Base-by-base conservation (phyloP, 345 rosid species). In the Psidium guajava region DNA sequence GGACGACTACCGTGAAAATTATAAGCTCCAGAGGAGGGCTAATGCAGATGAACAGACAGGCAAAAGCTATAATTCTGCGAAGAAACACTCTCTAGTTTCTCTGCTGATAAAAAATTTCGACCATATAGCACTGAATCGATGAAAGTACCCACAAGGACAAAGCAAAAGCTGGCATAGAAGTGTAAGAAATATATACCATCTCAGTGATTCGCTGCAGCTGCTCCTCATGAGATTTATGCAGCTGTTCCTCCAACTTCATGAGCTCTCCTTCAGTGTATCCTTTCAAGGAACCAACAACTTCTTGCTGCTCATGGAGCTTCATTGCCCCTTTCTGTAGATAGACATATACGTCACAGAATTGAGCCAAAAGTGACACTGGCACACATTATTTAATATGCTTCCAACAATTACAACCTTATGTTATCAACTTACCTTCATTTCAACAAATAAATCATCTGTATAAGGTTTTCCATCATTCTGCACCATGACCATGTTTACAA, bases 391-490 rank as follows among this genome's bases (percentile, higher is more conserved):
- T 40, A 32, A 69, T 32, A 69, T 32, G 77, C 77, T 69, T 69
- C 77, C 77, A 18, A 69, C 47, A 69, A 16, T 64, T 36, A 25
- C 36, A 83, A 47, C 5, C 56, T 25, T 22, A 12, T 58, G 86
- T 3, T 47, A 11, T 69, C 44, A 16, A 84, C 88, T 82, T 18
- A 92, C 99, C 96, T 92, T 91, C 89, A 94, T 86, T 83, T 93
- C 97, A 8, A 51, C 89, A 89, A 95, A 95, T 86, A 93, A 84
- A 84, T 96, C 98, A 86, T 95, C 95, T 42, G 94, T 92, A 85
- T 91, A 97, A 0, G 98, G 98, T 64, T 86, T 92, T 61, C 98
- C 99, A 85, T 90, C 92, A 88, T 95, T 95, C 82, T 88, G 89
- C 16, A 49, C 85, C 49, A 91, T 88, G 83, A 95, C 91, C 27